These are phyloP conservation scores for Penicillium silybi DNA, from an alignment of 495 filamentous ascomycete species.

Conservation along the genomic window DNA sequence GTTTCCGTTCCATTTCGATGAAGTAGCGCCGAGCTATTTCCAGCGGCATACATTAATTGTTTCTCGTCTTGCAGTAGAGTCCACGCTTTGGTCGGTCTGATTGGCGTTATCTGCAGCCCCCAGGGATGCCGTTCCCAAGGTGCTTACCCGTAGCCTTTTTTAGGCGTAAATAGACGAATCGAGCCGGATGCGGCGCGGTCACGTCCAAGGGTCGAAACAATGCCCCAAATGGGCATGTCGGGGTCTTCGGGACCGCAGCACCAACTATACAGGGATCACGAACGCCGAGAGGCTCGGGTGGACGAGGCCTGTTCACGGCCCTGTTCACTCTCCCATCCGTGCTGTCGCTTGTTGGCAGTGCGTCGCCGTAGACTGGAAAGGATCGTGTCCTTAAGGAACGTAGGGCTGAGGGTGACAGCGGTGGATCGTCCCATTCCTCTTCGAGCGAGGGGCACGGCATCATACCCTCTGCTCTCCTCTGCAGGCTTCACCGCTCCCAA, in stretches of 20 bases:
- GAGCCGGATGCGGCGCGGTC: not conserved
- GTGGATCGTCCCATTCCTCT: conserved; percentile 9
- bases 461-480: not conserved
- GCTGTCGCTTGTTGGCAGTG: not conserved
- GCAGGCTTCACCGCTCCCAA: conserved; percentile 23
- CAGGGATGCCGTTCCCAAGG: conserved; percentile 13
- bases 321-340: not conserved
- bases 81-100: conserved; percentile 8
- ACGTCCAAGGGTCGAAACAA: not conserved
- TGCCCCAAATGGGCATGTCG: not conserved
- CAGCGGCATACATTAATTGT: not conserved
- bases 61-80: not conserved
- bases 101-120: conserved; percentile 17
- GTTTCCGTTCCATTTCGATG: no score
- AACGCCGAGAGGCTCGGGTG: not conserved
- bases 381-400: not conserved
- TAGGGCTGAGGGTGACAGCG: conserved; percentile 14
- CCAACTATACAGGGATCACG: no score
- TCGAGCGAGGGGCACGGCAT: conserved; percentile 5
- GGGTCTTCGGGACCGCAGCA: not conserved
- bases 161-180: not conserved
- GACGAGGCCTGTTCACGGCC: no score
- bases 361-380: not conserved
- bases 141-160: conserved; percentile 12
- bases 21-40: no score